Conservation (phyloP, 441 rosid species). For the Gossypium aridum region DNA sequence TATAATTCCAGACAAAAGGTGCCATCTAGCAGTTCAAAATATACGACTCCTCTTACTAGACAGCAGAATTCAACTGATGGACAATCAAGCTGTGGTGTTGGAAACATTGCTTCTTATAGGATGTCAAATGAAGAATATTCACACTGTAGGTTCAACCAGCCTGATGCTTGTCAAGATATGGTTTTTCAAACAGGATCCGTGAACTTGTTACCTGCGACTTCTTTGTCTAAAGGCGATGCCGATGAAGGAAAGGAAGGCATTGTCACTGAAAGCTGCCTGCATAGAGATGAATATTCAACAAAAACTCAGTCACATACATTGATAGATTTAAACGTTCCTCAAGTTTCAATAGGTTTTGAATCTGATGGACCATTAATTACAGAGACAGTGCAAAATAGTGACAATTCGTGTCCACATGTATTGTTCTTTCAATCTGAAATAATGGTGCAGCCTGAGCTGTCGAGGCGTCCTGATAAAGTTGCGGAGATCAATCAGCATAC, state of each 20-base stretch:
- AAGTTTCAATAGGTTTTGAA: conserved; percentile 33
- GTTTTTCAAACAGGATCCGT: conserved; percentile 22
- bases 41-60: conserved; percentile 21
- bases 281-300: conserved; percentile 21
- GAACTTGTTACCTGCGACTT: conserved; percentile 33
- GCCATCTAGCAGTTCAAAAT: conserved; percentile 28
- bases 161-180: conserved; percentile 31
- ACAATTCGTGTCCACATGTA: conserved; percentile 22
- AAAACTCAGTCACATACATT: conserved; percentile 22
- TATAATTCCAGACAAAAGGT: conserved; percentile 17
- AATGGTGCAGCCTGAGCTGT: conserved; percentile 22
- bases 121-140: conserved; percentile 25
- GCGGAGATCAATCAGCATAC: conserved; percentile 19
- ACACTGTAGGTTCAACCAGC: conserved; percentile 22
- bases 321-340: conserved; percentile 54
- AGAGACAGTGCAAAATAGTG: conserved; percentile 27
- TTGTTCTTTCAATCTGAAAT: conserved; percentile 23
- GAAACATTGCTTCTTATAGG: conserved; percentile 21
- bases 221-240: conserved; percentile 34
- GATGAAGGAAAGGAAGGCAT: conserved; percentile 28
- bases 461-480: conserved; percentile 17
- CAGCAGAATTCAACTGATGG: conserved; percentile 25
- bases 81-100: conserved; percentile 33
- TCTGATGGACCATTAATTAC: conserved; percentile 20
- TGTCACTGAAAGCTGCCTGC: conserved; percentile 14